Evolutionary conservation across 495 filamentous ascomycete species (phyloP).

Genomic region (Podospora sp.): DNA sequence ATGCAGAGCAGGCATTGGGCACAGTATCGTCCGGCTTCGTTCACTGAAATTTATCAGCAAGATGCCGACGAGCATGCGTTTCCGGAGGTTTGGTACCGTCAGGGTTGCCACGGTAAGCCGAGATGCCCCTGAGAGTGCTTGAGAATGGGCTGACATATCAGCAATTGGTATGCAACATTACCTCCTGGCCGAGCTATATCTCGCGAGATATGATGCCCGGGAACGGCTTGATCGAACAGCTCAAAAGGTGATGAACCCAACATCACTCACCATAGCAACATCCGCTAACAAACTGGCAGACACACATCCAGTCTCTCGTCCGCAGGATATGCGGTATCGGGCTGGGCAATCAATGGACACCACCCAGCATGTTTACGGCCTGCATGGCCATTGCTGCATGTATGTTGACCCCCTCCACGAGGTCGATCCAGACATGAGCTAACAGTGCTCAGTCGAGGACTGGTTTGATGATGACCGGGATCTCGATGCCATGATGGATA

Average conservation of each 20-base stretch:
- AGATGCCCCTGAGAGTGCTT: neutral
- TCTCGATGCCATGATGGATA: constrained; percentile 47
- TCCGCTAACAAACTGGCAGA: too few relatives aligned
- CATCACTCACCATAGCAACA: too few relatives aligned
- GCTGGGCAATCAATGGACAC: constrained; percentile 51
- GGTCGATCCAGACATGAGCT: too few relatives aligned
- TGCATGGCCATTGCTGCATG: constrained; percentile 57
- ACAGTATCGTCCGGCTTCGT: constrained; percentile 37
- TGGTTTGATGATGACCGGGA: constrained; percentile 30
- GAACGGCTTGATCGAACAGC: neutral
- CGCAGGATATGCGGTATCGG: constrained; percentile 56
- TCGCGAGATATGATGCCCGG: constrained; percentile 11
- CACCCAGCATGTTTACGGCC: constrained; percentile 58
- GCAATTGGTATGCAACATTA: constrained; percentile 59
- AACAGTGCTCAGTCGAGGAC: constrained; percentile 23
- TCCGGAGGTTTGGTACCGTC: constrained; percentile 51
- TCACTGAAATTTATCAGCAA: constrained; percentile 43
- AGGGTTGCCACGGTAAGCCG: constrained; percentile 50
- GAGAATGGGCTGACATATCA: too few relatives aligned
- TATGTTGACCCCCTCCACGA: constrained; percentile 34
- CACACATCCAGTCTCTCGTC: constrained; percentile 47
- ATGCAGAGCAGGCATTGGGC: constrained; percentile 40
- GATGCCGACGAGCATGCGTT: constrained; percentile 34
- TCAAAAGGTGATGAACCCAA: too few relatives aligned
- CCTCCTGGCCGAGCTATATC: constrained; percentile 54